These are phyloP conservation scores for Quercus ilex DNA, from an alignment of 306 rosid species.

Conservation along the genomic window DNA sequence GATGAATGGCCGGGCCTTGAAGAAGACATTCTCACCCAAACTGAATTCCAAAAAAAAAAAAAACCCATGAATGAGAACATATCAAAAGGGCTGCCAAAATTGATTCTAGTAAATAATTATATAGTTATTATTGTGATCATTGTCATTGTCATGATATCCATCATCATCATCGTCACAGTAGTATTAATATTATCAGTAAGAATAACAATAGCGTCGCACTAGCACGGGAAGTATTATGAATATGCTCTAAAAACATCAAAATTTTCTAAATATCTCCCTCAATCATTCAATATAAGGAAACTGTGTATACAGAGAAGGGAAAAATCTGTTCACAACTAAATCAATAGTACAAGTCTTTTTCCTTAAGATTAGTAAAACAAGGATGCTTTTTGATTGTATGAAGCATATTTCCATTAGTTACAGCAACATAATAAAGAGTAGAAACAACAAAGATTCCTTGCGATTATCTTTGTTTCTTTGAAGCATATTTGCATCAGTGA, in stretches of 20 bases:
- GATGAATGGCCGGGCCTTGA: constrained; percentile 82
- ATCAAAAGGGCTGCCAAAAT: background rate
- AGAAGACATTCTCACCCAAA: constrained; percentile 63
- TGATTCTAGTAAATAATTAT: background rate
- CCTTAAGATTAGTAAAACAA: background rate
- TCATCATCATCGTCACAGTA: background rate
- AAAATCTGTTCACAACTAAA: background rate
- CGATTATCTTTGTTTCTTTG: background rate
- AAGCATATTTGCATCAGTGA: background rate
- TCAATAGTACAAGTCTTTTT: background rate
- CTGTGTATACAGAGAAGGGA: background rate
- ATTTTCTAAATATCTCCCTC: background rate
- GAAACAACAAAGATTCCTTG: background rate
- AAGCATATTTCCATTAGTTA: background rate
- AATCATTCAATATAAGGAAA: constrained; percentile 13
- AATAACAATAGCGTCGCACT: background rate
- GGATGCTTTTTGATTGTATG: background rate
- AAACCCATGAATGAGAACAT: constrained; percentile 2
- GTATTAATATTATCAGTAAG: background rate
- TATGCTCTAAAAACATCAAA: background rate
- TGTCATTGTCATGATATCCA: background rate
- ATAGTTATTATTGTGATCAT: background rate
- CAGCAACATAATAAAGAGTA: background rate
- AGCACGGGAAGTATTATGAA: background rate
- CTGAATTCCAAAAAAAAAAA: constrained; percentile 22